Evolutionary conservation across 2,329 filamentous ascomycete species (phyloP).

Genomic region (Aspergillus arachidicola): DNA sequence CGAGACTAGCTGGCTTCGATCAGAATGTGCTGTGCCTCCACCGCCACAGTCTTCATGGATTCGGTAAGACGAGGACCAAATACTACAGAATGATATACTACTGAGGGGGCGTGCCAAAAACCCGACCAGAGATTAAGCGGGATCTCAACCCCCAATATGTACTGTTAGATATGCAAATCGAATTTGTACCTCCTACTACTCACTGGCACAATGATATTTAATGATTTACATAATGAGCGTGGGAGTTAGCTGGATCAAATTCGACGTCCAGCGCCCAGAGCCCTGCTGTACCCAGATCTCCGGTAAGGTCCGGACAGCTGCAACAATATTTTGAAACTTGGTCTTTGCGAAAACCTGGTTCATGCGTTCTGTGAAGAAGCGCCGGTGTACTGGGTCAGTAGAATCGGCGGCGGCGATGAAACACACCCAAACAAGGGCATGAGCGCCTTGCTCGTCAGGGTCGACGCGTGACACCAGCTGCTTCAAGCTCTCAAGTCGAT

Average conservation of each 20-base stretch:
- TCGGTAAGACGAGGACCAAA: no score
- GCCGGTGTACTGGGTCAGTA: slow-evolving; percentile 34
- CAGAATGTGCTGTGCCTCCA: no score
- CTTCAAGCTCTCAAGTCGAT: slow-evolving; percentile 34
- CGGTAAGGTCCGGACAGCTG: slow-evolving; percentile 36
- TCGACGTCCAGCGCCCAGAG: slow-evolving; percentile 20
- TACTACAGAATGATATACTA: no score
- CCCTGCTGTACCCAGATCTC: slow-evolving; percentile 35
- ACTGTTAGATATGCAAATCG: no score
- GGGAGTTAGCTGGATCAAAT: slow-evolving; percentile 17
- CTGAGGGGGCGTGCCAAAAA: no score
- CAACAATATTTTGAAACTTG: slow-evolving; percentile 42
- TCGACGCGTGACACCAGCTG: slow-evolving; percentile 32
- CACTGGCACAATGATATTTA: no score
- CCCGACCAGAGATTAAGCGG: no score
- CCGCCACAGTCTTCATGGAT: no score
- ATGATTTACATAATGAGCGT: slow-evolving; percentile 18
- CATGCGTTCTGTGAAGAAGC: slow-evolving; percentile 39
- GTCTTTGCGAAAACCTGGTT: slow-evolving; percentile 34
- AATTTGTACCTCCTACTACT: no score
- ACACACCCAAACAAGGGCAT: slow-evolving; percentile 47
- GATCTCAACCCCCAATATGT: no score
- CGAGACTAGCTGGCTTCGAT: no score
- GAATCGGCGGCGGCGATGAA: slow-evolving; percentile 47
- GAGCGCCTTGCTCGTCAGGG: slow-evolving; percentile 33